Evolutionary conservation across 352 stramenopile genomes (phyloP).

Genomic region (Globisporangium megalacanthum): DNA sequence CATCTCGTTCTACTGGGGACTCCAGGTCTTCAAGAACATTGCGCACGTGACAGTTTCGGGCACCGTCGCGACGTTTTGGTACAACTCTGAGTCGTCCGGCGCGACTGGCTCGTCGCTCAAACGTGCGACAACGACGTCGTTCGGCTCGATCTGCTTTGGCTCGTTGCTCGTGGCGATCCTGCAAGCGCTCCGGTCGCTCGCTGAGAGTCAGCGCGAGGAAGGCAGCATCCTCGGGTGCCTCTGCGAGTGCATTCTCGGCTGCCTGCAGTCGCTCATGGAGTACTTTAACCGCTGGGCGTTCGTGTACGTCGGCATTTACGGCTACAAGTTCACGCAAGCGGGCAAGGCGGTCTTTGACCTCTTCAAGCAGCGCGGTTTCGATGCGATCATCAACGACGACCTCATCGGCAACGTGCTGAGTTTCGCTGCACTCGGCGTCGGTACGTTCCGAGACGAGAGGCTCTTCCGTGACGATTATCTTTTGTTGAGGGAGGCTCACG

Average conservation of each 20-base stretch:
- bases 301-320: slow-evolving; percentile 92
- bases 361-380: slow-evolving; percentile 92
- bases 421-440: slow-evolving; percentile 88
- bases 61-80: slow-evolving; percentile 96
- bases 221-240: slow-evolving; percentile 69
- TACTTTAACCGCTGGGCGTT: slow-evolving; percentile 95
- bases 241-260: slow-evolving; percentile 78
- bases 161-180: slow-evolving; percentile 93
- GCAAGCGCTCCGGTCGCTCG: slow-evolving; percentile 80
- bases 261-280: slow-evolving; percentile 83
- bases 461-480: not conserved
- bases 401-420: slow-evolving; percentile 90
- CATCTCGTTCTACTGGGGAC: slow-evolving; percentile 94
- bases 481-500: not conserved
- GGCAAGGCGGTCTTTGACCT: slow-evolving; percentile 91
- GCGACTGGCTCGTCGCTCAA: slow-evolving; percentile 81
- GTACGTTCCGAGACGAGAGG: slow-evolving; percentile 16
- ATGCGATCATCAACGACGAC: slow-evolving; percentile 95
- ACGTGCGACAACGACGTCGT: slow-evolving; percentile 87
- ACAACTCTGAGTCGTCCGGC: slow-evolving; percentile 78
- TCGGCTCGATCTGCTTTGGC: slow-evolving; percentile 95
- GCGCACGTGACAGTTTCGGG: slow-evolving; percentile 90
- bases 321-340: slow-evolving; percentile 92
- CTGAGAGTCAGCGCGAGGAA: slow-evolving; percentile 64
- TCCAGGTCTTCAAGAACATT: slow-evolving; percentile 91